phyloP scores from a whole-genome alignment of 2,329 filamentous ascomycete species.

The Niveomyces coronatus region DNA sequence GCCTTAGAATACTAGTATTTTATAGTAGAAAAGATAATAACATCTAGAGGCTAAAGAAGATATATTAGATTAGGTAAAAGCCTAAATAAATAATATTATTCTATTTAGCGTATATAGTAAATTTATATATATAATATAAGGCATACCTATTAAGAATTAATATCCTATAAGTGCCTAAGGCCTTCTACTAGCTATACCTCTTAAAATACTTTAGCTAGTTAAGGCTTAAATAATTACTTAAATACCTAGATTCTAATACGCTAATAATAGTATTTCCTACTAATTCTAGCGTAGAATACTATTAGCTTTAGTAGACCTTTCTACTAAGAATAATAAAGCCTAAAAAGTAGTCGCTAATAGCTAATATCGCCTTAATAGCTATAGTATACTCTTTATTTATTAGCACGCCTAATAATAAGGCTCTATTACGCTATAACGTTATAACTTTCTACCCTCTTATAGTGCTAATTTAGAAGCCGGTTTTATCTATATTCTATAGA shows the following conservation, averaged over 20 bases:
- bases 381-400: neutral
- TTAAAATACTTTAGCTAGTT: neutral
- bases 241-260: neutral
- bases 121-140: slow-evolving; percentile 3
- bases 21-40: slow-evolving; percentile 4
- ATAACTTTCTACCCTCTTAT: neutral
- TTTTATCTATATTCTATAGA: slow-evolving; percentile 3
- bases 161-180: neutral
- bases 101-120: neutral
- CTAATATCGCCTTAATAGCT: neutral
- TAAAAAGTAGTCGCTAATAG: neutral
- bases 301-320: neutral
- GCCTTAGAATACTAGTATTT: slow-evolving; percentile 1
- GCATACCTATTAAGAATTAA: slow-evolving; percentile 9
- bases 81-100: slow-evolving; percentile 7
- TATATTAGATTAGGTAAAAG: slow-evolving; percentile 3
- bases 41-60: slow-evolving; percentile 5
- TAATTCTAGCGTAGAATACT: neutral
- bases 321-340: neutral
- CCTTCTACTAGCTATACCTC: neutral
- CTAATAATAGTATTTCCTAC: neutral
- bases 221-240: slow-evolving; percentile 3
- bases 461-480: slow-evolving; percentile 2
- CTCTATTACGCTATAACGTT: neutral
- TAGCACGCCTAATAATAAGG: neutral